Evolutionary conservation across 139 green algal genomes (phyloP), one percentile per base, ranked within the genome.

Genomic region (Chlorella sp.): DNA sequence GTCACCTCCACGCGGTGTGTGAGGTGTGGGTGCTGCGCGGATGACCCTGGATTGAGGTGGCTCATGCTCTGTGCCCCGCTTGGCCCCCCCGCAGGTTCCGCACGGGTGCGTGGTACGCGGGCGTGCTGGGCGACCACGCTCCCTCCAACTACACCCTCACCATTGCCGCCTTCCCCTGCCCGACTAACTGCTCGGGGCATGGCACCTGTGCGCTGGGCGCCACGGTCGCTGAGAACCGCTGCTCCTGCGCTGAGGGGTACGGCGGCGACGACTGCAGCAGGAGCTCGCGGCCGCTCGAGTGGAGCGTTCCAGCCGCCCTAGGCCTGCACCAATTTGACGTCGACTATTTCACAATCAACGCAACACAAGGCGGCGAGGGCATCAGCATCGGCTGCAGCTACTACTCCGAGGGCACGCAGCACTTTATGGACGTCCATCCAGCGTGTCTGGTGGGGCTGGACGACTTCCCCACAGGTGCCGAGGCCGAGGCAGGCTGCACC

Each of bases 81-180:
- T 21, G n/a, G 68, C 71, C 27, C 61, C 61, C 29, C 38, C 48
- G 8, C 77, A 83, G 60, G 62, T 80, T 60, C 38, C 51, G 74
- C n/a, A 11, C 74, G 15, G 74, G 74, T 23, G 42, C n/a, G 27
- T 80, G 74, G 74, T 80, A 58, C 45, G 74, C 53, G 5, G 73
- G 73, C 38, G 36, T 73, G 40, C 43, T 82, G 43, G 80, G 81
- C 23, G 67, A 68, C 15, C 38, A 78, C 42, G 35, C 50, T 11
- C 15, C 48, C 33, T 61, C 74, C 58, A 81, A 72, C 17, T 86
- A 60, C 73, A 81, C 73, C 53, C 41, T 89, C 35, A 77, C 73
- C 73, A 74, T 89, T 43, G 64, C 36, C 40, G 79, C 76, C 9
- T 86, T 67, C 67, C 71, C 78, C 59, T 89, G 84, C 77, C 84